Evolutionary conservation across 108 stramenopile species (phyloP), one percentile per base, ranked within the genome.

Genomic region (Pseudonitzschia pungens): DNA sequence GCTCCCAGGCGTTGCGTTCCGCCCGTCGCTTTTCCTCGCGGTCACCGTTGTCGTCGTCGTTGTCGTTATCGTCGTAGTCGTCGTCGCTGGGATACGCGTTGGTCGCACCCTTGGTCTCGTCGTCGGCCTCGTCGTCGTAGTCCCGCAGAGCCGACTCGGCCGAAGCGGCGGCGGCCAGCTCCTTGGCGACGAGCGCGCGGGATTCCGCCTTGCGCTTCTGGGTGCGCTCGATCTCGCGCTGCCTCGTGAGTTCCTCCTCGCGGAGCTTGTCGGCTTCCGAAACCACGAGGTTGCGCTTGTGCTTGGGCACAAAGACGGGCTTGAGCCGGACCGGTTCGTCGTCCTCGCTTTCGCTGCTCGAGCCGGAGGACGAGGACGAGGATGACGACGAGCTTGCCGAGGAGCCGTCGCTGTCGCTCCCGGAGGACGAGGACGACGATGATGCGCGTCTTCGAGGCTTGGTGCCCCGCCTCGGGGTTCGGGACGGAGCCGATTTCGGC

Each of bases 261-360:
- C 85, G 83, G 41, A 60, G 76, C 62, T 81, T 74, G 29, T 83
- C 36, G 45, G 81, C 77, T 36, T 85, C 73, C 21, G 69, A 70
- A 32, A 62, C 36, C 15, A 90, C 53, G 40, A 84, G 69, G 24
- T 83, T 82, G 21, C 93, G 77, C 77, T 84, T 86, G 52, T 88
- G 84, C 67, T 86, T 85, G 14, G 93, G 93, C 14, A 94, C 79
- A 69, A 91, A 94, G 53, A 90, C 31, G 24, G 90, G 90, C 74
- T 88, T 89, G 10, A 90, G 66, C n/a, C 50, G 36, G 32, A 77
- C 81, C 1, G 67, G 68, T 9, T 54, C 76, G 7, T 77, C 75
- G 20, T 86, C 73, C 27, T 74, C 70, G 42, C 41, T 52, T 36
- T 36, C 36, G 36, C 70, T 78, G 69, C 73, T 75, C 44, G 71